Conservation (phyloP, 2,329 filamentous ascomycete species). For the Westerdykella ornata region DNA sequence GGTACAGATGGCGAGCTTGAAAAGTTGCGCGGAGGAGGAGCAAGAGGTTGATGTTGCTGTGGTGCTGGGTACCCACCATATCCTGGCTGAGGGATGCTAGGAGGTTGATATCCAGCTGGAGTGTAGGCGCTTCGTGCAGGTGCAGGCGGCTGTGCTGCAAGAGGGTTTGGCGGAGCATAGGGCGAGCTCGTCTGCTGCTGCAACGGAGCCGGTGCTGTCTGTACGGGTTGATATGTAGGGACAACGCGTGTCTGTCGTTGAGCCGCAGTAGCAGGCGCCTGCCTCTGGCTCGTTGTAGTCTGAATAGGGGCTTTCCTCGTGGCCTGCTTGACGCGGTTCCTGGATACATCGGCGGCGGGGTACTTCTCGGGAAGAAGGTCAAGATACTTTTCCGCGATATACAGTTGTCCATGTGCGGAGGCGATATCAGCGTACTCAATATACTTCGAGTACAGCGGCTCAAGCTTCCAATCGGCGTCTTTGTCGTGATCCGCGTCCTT, state of each 20-base stretch:
- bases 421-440: slow-evolving; percentile 95
- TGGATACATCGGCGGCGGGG: slow-evolving; percentile 77
- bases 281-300: slow-evolving; percentile 35
- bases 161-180: slow-evolving; percentile 29
- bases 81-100: slow-evolving; percentile 30
- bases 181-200: slow-evolving; percentile 30
- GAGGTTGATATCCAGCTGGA: slow-evolving; percentile 50
- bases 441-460: slow-evolving; percentile 86
- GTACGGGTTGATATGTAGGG: slow-evolving; percentile 31
- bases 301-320: slow-evolving; percentile 56
- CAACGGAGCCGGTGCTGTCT: slow-evolving; percentile 10
- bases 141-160: slow-evolving; percentile 21
- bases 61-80: slow-evolving; percentile 45
- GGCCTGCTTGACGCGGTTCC: slow-evolving; percentile 77
- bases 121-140: slow-evolving; percentile 40
- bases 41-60: slow-evolving; percentile 40
- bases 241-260: slow-evolving; percentile 34
- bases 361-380: slow-evolving; percentile 78
- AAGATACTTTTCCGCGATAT: slow-evolving; percentile 84
- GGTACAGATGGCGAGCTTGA: slow-evolving; percentile 58
- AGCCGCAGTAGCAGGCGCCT: slow-evolving; percentile 34
- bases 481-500: slow-evolving; percentile 67
- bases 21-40: slow-evolving; percentile 59
- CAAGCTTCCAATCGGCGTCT: slow-evolving; percentile 79
- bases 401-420: slow-evolving; percentile 79